These are phyloP conservation scores for Pythium oligandrum DNA, from an alignment of 352 stramenopile genomes.

Conservation along the genomic window DNA sequence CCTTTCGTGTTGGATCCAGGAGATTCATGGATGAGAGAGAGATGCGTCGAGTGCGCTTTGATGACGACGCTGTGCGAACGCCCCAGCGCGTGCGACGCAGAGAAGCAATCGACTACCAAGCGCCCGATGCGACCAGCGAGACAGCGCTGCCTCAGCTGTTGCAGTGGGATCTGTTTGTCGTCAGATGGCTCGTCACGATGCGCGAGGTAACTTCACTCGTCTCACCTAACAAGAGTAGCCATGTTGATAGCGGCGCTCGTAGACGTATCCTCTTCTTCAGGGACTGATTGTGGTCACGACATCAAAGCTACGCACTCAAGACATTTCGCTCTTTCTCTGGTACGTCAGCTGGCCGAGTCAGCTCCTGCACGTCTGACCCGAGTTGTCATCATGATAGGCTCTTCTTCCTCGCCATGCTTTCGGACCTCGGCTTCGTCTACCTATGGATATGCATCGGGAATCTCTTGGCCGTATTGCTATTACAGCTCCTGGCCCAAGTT, in stretches of 20 bases:
- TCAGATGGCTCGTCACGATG: slow-evolving; percentile 30
- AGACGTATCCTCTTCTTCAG: slow-evolving; percentile 29
- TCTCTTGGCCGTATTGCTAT: slow-evolving; percentile 33
- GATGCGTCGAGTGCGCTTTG: no score
- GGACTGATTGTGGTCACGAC: slow-evolving; percentile 41
- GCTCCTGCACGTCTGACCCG: background rate
- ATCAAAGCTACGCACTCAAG: slow-evolving; percentile 48
- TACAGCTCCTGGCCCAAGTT: slow-evolving; percentile 43
- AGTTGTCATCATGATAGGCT: slow-evolving; percentile 26
- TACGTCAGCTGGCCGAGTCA: slow-evolving; percentile 11
- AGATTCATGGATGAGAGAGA: no score
- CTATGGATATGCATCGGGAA: slow-evolving; percentile 66
- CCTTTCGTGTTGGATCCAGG: no score
- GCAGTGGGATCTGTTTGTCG: slow-evolving; percentile 44
- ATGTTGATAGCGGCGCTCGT: background rate
- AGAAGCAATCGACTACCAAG: no score
- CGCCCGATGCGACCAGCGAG: no score
- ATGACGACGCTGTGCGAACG: no score
- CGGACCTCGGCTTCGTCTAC: slow-evolving; percentile 58
- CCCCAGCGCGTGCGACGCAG: no score
- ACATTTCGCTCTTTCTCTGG: slow-evolving; percentile 66
- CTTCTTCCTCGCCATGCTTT: slow-evolving; percentile 48
- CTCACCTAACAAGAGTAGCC: background rate
- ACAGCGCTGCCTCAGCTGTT: slow-evolving; percentile 36
- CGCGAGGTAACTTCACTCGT: slow-evolving; percentile 27